Evolutionary conservation across 768 basidiomycete genomes (phyloP).

Genomic region (Hericium coralloides): DNA sequence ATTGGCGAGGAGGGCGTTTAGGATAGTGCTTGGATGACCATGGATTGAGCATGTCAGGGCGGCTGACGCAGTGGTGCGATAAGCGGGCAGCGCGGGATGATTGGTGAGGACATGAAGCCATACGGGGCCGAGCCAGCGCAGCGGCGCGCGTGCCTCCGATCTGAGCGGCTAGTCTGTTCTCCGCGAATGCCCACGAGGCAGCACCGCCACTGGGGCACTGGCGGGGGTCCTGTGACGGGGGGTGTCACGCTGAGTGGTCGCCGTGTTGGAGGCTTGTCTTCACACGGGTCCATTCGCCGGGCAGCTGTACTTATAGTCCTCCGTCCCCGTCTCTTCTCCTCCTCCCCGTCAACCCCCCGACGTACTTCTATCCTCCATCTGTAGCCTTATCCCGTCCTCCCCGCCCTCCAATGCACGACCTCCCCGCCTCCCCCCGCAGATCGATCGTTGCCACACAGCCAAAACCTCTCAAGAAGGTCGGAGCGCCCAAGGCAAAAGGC

Average conservation of each 20-base stretch:
- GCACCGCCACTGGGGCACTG: neutral
- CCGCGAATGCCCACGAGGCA: constrained; percentile 12
- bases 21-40: neutral
- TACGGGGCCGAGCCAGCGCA: constrained; percentile 13
- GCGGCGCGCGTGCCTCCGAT: constrained; percentile 16
- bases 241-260: neutral
- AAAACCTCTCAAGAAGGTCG: constrained; percentile 37
- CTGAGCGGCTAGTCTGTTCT: constrained; percentile 12
- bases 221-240: neutral
- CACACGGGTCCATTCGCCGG: constrained; percentile 17
- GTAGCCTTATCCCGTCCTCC: constrained; percentile 4
- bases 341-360: constrained; percentile 2
- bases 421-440: constrained; percentile 23
- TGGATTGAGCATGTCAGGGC: neutral
- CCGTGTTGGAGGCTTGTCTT: neutral
- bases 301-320: constrained; percentile 24
- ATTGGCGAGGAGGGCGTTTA: constrained; percentile 15
- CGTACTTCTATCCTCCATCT: constrained; percentile 12
- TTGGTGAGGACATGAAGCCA: constrained; percentile 10
- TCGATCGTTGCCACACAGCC: constrained; percentile 19
- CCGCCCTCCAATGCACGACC: constrained; percentile 24
- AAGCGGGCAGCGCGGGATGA: constrained; percentile 6
- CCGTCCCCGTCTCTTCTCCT: constrained; percentile 10
- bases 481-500: constrained; percentile 68
- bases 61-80: constrained; percentile 3